Conservation (phyloP, 2,329 filamentous ascomycete genomes). For the Claviceps monticola region DNA sequence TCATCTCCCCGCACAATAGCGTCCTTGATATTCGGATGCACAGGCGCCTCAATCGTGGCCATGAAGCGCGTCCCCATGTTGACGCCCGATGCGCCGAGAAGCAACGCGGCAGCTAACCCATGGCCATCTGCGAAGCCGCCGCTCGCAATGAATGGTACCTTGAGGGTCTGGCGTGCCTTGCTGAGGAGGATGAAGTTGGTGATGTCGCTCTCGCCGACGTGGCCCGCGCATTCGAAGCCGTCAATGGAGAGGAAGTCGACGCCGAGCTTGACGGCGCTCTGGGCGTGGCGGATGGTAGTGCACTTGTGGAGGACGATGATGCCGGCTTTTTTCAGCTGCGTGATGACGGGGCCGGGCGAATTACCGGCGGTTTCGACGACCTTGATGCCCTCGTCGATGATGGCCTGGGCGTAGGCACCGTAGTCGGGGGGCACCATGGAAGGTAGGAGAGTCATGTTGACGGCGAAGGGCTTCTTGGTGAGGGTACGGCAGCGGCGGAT, state of each 20-base stretch:
- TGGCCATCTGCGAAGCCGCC: slow-evolving; percentile 93
- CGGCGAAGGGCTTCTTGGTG: slow-evolving; percentile 70
- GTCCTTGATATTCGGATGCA: slow-evolving; percentile 89
- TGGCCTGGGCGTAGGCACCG: slow-evolving; percentile 74
- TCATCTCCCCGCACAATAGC: slow-evolving; percentile 79
- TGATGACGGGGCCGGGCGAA: slow-evolving; percentile 76
- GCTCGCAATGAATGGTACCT: slow-evolving; percentile 85
- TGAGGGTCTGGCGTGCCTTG: slow-evolving; percentile 69
- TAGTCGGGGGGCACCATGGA: slow-evolving; percentile 86
- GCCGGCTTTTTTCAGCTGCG: slow-evolving; percentile 67
- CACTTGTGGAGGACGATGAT: slow-evolving; percentile 89
- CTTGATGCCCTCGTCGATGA: slow-evolving; percentile 83
- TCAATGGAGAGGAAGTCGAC: slow-evolving; percentile 96
- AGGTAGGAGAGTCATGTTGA: slow-evolving; percentile 90
- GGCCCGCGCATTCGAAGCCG: slow-evolving; percentile 90
- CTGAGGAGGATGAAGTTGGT: slow-evolving; percentile 83
- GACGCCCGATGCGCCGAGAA: slow-evolving; percentile 80
- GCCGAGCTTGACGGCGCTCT: slow-evolving; percentile 82
- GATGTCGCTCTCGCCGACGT: slow-evolving; percentile 77
- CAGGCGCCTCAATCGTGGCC: slow-evolving; percentile 85
- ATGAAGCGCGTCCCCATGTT: slow-evolving; percentile 99
- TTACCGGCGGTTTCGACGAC: slow-evolving; percentile 92
- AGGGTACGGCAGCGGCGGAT: slow-evolving; percentile 75
- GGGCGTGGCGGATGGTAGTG: slow-evolving; percentile 87
- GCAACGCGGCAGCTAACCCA: slow-evolving; percentile 79